Evolutionary conservation across 2,329 filamentous ascomycete genomes (phyloP), one percentile per base, ranked within the genome.

Genomic region (Pyrenophora teres): DNA sequence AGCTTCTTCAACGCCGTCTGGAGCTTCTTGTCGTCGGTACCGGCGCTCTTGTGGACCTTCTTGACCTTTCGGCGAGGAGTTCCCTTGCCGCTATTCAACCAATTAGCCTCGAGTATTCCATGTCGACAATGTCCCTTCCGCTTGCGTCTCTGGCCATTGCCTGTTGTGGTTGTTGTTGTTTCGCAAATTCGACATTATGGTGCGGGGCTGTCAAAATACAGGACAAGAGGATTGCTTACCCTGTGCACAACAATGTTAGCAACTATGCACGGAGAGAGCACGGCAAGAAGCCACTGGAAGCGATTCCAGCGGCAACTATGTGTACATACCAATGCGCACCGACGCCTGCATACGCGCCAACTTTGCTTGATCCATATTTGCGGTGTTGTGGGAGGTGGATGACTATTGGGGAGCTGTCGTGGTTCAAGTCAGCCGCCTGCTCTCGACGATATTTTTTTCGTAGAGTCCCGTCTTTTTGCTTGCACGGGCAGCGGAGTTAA

Each of bases 21-120:
- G 63, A 99, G 90, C 87, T 99, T 99, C 90, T 97, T 97, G 88
- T 99, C 94, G 77, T 99, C 94, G 78, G 90, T 91, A 76, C 89
- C 91, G 66, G 89, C 89, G 78, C 87, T 90, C 78, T 91, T 91
- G 80, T 95, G 90, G 67, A 93, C 90, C 81, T 96, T 95, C 91
- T 97, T 99, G 79, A 94, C 88, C 86, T 96, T 95, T 83, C 94
- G 87, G 83, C 94, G 86, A 75, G 94, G 94, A 69, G 94, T 97
- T 72, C 94, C 94, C 86, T 99, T 99, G 83, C 94, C 94, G 82
- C 93, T 88, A 70, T 62, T 45, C 33, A 56, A 41, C 42, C 47
- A 54, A 52, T 72, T 66, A 72, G 69, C 68, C 52, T 54, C 21
- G 13, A 40, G 12, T 62, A 32, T 13, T 35, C 36, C 30, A 21